Evolutionary conservation across 768 basidiomycete species (phyloP), one percentile per base, ranked within the genome.

Genomic region (Kwoniella dendrophila): DNA sequence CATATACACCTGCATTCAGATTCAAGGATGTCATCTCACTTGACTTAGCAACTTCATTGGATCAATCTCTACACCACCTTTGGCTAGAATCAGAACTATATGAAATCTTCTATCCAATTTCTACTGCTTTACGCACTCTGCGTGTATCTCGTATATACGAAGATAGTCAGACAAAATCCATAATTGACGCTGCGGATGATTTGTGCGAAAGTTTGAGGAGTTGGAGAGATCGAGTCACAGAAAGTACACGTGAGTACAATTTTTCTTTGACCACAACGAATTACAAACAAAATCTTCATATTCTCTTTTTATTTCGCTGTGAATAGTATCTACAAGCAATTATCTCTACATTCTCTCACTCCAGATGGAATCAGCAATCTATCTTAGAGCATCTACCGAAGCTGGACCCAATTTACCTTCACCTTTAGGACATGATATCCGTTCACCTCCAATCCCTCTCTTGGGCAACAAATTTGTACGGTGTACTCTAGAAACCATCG

Each of bases 371-470:
- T n/a, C 24, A 22, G 24, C 43, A 8, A 44, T 44, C 12, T 44
- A 44, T n/a, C 11, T 44, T 18, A 44, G 43, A n/a, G n/a, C 43
- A 44, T 44, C 43, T n/a, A 44, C 43, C 43, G 43, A 44, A 44
- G 43, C 43, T 44, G 43, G 43, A 44, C 43, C 43, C 24, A 22
- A 18, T n/a, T n/a, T 44, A 20, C 43, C 43, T 44, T n/a, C 43
- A n/a, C 43, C 43, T 44, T 20, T 44, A 22, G 43, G 43, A 16
- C 43, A 44, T 20, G 43, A 20, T n/a, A 44, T 18, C 10, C 43
- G 43, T 8, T 44, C 43, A n/a, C 43, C 43, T 20, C n/a, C 24
- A 44, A 44, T 44, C 43, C 24, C 8, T 8, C 11, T 18, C n/a
- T 22, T 44, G 8, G 43, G 43, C 43, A 44, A 44, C n/a, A 22